phyloP scores from a whole-genome alignment of 2,329 filamentous ascomycete species.

The Exophiala viscosa region DNA sequence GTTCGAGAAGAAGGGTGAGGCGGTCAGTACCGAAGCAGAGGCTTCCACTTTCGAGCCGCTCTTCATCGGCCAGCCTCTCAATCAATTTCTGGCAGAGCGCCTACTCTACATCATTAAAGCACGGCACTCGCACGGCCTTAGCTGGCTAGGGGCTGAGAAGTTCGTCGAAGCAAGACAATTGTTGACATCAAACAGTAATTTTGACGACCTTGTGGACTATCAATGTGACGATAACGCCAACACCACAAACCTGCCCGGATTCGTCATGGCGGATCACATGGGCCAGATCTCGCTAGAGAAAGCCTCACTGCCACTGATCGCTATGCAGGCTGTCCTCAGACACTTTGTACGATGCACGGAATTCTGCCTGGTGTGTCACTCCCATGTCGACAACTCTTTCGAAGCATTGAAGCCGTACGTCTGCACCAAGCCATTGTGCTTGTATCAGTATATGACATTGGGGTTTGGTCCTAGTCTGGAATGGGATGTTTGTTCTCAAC shows the following conservation, averaged over 20 bases:
- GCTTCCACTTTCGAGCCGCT: constrained; percentile 48
- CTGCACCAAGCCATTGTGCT: constrained; percentile 69
- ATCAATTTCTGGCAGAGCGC: constrained; percentile 63
- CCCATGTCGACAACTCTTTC: constrained; percentile 60
- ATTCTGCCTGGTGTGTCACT: constrained; percentile 83
- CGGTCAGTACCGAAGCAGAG: background rate
- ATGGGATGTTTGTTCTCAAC: constrained; percentile 74
- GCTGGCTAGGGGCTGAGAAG: constrained; percentile 66
- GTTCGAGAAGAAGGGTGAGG: constrained; percentile 40
- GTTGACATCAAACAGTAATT: background rate
- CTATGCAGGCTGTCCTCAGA: constrained; percentile 72
- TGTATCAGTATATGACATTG: constrained; percentile 85
- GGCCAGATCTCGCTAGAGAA: constrained; percentile 29
- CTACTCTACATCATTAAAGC: constrained; percentile 62
- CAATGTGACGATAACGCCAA: constrained; percentile 11
- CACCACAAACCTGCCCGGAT: constrained; percentile 35
- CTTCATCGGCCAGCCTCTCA: constrained; percentile 70
- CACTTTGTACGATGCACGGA: constrained; percentile 78
- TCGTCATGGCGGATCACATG: constrained; percentile 54
- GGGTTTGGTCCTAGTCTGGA: constrained; percentile 83
- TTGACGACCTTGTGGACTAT: constrained; percentile 10
- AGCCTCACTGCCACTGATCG: constrained; percentile 54
- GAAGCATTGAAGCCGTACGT: constrained; percentile 60
- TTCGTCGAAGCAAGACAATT: constrained; percentile 51
- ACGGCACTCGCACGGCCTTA: constrained; percentile 50